Percentiles rank a stretch among this genome's conserved stretches.
Evolutionary conservation across 345 rosid genomes (phyloP).

Genomic region (Eucalyptus curtisii): DNA sequence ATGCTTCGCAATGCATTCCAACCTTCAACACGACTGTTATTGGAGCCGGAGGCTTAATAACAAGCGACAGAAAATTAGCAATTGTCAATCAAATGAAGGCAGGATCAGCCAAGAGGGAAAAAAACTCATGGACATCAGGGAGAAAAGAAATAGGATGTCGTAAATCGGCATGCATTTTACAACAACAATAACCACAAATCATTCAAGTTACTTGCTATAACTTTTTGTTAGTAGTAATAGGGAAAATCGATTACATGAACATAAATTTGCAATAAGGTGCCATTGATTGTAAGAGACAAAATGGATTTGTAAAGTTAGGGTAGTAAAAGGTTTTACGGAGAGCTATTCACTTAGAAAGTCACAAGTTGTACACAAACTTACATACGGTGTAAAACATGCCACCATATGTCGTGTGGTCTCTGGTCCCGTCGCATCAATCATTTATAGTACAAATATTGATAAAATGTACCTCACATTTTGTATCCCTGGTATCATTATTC

Average conservation of each 20-base stretch:
- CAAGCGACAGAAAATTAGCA: background rate
- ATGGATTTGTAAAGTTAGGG: background rate
- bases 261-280: background rate
- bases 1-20: conserved; percentile 69
- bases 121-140: background rate
- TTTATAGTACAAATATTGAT: background rate
- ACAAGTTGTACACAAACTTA: background rate
- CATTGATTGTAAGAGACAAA: background rate
- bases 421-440: background rate
- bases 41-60: conserved; percentile 3
- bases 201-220: background rate
- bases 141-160: rapidly evolving
- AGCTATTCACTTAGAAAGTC: background rate
- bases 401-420: background rate
- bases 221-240: background rate
- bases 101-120: background rate
- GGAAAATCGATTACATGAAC: background rate
- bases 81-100: background rate
- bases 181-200: background rate
- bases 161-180: background rate
- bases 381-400: background rate
- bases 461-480: background rate
- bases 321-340: background rate
- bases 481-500: background rate
- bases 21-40: conserved; percentile 42